Percentiles rank a stretch among this genome's conserved stretches.
These are phyloP conservation scores for Chenopodium album DNA, from an alignment of 148 eudicot genomes.

Conservation along the genomic window DNA sequence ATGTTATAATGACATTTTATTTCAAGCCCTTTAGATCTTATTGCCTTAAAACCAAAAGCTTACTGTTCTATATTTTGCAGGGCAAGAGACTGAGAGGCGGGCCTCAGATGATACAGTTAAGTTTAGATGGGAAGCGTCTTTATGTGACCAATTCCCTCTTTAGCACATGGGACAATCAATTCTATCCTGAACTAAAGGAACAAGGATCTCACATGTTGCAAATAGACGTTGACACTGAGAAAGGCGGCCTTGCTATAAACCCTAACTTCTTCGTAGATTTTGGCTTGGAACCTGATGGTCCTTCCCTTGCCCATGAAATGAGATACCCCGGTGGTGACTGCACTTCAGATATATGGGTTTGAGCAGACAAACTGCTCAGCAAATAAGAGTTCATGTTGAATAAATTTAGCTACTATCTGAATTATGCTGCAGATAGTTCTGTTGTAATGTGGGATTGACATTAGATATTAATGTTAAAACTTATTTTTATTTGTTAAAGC, in stretches of 20 bases:
- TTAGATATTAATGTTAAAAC: background rate
- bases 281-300: conserved; percentile 89
- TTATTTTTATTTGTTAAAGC: background rate
- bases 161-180: conserved; percentile 92
- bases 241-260: conserved; percentile 80
- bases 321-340: conserved; percentile 99
- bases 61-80: conserved; percentile 24
- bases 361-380: conserved; percentile 8
- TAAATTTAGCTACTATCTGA: background rate
- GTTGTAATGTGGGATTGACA: background rate
- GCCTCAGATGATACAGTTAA: conserved; percentile 97
- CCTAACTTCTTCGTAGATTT: conserved; percentile 89
- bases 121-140: conserved; percentile 90
- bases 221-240: conserved; percentile 81
- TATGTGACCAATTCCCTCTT: conserved; percentile 92
- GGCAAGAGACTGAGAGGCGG: conserved; percentile 89
- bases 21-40: background rate
- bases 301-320: conserved; percentile 94
- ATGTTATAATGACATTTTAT: background rate
- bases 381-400: background rate
- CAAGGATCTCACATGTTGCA: conserved; percentile 93
- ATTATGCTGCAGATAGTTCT: background rate
- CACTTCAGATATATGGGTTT: conserved; percentile 96
- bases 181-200: conserved; percentile 81
- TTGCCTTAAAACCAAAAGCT: background rate